Evolutionary conservation across 768 basidiomycete genomes (phyloP).

Genomic region (Phanerochaete carnosa): DNA sequence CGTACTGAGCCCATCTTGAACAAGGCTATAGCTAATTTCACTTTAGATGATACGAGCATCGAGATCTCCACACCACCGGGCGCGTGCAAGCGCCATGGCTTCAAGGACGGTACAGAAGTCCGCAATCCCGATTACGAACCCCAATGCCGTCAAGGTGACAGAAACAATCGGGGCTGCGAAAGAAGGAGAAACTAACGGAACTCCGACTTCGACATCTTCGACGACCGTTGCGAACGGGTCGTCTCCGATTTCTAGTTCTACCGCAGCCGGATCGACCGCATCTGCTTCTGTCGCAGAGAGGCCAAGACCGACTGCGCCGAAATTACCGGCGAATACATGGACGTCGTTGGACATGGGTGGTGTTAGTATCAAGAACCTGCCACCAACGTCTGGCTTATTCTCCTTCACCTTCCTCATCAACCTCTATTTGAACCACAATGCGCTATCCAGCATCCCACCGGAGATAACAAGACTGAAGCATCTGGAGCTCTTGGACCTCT

Average conservation of each 20-base stretch:
- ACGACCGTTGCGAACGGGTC: constrained; percentile 26
- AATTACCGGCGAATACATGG: constrained; percentile 80
- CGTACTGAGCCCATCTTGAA: constrained; percentile 32
- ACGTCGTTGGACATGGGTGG: constrained; percentile 95
- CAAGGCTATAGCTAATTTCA: background rate
- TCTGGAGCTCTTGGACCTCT: constrained; percentile 87
- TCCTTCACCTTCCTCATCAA: constrained; percentile 90
- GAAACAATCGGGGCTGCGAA: constrained; percentile 30
- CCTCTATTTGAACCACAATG: constrained; percentile 96
- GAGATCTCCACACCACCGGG: constrained; percentile 89
- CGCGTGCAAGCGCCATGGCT: constrained; percentile 92
- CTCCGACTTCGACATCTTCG: constrained; percentile 6
- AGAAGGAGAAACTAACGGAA: constrained; percentile 20
- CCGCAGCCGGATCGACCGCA: constrained; percentile 61
- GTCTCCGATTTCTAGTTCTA: constrained; percentile 32
- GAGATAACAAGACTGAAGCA: constrained; percentile 82
- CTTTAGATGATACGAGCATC: constrained; percentile 77
- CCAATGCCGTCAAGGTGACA: constrained; percentile 62
- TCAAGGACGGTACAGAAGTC: constrained; percentile 83
- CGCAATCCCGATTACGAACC: constrained; percentile 90
- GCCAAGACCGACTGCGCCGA: constrained; percentile 58
- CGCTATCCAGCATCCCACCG: constrained; percentile 71
- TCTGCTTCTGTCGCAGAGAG: constrained; percentile 70
- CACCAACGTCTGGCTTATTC: constrained; percentile 70
- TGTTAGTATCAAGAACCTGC: constrained; percentile 87